Conservation (phyloP, 2,329 filamentous ascomycete species). For the Colletotrichum lupini region DNA sequence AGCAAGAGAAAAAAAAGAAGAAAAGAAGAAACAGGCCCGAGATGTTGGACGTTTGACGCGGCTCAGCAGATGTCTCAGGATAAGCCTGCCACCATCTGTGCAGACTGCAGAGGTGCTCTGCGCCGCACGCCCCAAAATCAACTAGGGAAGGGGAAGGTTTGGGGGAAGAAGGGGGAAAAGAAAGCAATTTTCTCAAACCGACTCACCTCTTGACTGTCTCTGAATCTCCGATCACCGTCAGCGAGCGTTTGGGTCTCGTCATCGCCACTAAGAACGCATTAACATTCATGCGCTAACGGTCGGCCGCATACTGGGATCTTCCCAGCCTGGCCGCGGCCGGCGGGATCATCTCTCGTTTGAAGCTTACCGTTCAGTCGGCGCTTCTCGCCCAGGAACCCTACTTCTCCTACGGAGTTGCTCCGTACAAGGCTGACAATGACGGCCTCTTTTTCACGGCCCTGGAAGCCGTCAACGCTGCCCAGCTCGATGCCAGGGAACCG, state of each 20-base stretch:
- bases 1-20: conserved; percentile 7
- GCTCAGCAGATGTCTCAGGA: conserved; percentile 28
- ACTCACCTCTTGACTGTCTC: conserved; percentile 91
- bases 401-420: conserved; percentile 87
- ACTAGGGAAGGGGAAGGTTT: neutral
- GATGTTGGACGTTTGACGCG: conserved; percentile 18
- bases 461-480: conserved; percentile 97
- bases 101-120: conserved; percentile 8
- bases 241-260: conserved; percentile 91
- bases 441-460: conserved; percentile 96
- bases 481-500: conserved; percentile 87
- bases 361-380: conserved; percentile 87
- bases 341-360: neutral
- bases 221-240: conserved; percentile 92
- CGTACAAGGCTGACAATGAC: conserved; percentile 94
- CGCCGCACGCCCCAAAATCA: conserved; percentile 23
- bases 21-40: conserved; percentile 27
- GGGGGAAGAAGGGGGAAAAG: conserved; percentile 15
- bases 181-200: conserved; percentile 33
- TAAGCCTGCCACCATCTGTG: conserved; percentile 14
- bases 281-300: conserved; percentile 38
- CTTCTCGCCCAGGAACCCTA: conserved; percentile 94
- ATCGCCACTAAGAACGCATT: conserved; percentile 83
- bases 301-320: conserved; percentile 2
- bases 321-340: neutral